Conservation (phyloP, 495 filamentous ascomycete genomes). For the Durotheca rogersii region DNA sequence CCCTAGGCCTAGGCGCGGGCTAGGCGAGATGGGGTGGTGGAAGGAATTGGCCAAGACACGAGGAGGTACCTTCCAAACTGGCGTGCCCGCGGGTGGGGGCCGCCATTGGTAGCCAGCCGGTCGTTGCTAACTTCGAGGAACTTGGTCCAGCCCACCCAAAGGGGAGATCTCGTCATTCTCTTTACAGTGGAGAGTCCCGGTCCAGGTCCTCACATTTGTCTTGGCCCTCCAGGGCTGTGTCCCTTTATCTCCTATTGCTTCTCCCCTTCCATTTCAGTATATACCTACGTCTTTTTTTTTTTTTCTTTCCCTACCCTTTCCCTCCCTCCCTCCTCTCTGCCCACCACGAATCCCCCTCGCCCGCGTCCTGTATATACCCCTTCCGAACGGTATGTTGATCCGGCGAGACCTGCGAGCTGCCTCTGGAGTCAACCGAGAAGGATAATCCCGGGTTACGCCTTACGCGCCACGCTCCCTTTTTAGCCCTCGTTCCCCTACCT, state of each 20-base stretch:
- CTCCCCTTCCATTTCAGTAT: no score
- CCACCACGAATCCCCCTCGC: no score
- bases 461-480: constrained; percentile 11
- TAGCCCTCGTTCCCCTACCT: not conserved
- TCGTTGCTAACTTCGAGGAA: not conserved
- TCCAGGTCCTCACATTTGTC: constrained; percentile 18
- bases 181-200: constrained; percentile 20
- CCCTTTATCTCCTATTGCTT: constrained; percentile 8
- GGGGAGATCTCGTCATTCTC: constrained; percentile 27
- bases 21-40: not conserved
- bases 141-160: constrained; percentile 14
- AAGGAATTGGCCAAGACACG: not conserved
- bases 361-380: not conserved
- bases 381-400: constrained; percentile 20
- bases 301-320: not conserved
- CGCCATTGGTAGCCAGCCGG: not conserved
- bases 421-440: constrained; percentile 10
- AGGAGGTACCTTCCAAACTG: not conserved
- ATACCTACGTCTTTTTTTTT: constrained; percentile 1
- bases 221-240: constrained; percentile 15
- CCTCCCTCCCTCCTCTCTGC: not conserved
- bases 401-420: constrained; percentile 8
- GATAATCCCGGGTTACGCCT: constrained; percentile 10
- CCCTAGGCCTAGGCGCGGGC: no score
- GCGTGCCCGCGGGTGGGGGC: not conserved